Evolutionary conservation across 2,329 filamentous ascomycete species (phyloP).

Genomic region (Sclerotiophoma versabilis): DNA sequence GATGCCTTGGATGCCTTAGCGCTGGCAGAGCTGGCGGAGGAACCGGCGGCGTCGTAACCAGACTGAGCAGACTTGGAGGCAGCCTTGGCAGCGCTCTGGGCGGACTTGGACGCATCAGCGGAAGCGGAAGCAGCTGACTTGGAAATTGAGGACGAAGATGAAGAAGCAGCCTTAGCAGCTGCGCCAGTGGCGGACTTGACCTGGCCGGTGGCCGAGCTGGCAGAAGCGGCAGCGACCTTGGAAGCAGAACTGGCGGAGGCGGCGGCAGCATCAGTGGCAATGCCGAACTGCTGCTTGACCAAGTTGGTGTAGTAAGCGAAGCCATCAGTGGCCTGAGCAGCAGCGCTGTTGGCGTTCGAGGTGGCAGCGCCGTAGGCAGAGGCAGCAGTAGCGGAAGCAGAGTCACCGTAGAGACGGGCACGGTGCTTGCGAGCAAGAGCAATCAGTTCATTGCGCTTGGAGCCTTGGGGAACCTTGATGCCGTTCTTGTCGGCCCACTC

Average conservation of each 20-base stretch:
- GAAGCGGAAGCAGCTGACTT: slow-evolving; percentile 45
- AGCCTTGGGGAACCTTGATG: slow-evolving; percentile 89
- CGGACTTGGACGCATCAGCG: slow-evolving; percentile 40
- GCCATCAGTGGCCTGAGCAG: slow-evolving; percentile 70
- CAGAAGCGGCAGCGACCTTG: slow-evolving; percentile 33
- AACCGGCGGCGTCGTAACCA: slow-evolving; percentile 42
- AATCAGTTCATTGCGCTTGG: slow-evolving; percentile 85
- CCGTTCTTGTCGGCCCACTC: slow-evolving; percentile 91
- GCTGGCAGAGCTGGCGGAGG: slow-evolving; percentile 31
- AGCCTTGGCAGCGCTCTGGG: slow-evolving; percentile 41
- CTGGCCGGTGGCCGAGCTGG: slow-evolving; percentile 27
- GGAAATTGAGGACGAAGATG: slow-evolving; percentile 44
- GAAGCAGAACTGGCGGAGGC: slow-evolving; percentile 32
- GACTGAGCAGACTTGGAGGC: slow-evolving; percentile 46
- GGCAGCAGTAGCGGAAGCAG: slow-evolving; percentile 67
- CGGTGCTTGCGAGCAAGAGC: slow-evolving; percentile 90
- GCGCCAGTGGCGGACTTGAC: slow-evolving; percentile 35
- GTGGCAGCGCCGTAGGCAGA: slow-evolving; percentile 51
- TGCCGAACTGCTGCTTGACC: slow-evolving; percentile 53
- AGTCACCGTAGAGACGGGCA: slow-evolving; percentile 73
- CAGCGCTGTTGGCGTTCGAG: slow-evolving; percentile 72
- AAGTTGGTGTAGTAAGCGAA: slow-evolving; percentile 48
- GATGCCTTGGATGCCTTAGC: slow-evolving; percentile 35
- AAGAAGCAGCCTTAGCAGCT: slow-evolving; percentile 40
- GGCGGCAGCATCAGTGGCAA: slow-evolving; percentile 45